Evolutionary conservation across 768 basidiomycete species (phyloP).

Genomic region (Serendipita sp.): DNA sequence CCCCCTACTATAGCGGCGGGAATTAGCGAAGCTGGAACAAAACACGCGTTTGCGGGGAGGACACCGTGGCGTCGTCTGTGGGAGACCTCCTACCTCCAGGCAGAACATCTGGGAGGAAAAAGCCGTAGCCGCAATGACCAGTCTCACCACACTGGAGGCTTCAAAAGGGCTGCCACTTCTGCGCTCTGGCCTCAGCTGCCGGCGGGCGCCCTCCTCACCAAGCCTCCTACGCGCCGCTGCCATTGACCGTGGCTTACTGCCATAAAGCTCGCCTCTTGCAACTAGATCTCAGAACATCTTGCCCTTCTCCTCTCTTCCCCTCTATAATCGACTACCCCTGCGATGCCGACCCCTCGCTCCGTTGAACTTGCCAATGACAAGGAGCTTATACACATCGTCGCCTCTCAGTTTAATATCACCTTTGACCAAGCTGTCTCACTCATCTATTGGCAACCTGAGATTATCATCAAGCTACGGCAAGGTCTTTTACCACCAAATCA

Average conservation of each 20-base stretch:
- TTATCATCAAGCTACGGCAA: background rate
- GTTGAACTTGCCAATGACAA: background rate
- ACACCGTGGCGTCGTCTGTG: background rate
- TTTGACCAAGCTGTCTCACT: background rate
- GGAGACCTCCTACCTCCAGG: background rate
- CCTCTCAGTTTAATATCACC: background rate
- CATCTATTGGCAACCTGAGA: constrained; percentile 3
- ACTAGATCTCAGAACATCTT: background rate
- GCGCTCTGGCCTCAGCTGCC: background rate
- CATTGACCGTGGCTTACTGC: too few relatives aligned
- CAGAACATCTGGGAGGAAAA: background rate
- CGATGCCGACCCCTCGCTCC: background rate
- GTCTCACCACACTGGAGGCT: background rate
- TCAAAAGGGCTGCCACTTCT: background rate
- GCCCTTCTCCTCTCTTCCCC: background rate
- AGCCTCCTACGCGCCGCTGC: too few relatives aligned
- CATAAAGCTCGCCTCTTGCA: too few relatives aligned
- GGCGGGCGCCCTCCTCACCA: too few relatives aligned
- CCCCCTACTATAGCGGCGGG: background rate
- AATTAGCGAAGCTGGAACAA: background rate
- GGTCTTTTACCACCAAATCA: background rate
- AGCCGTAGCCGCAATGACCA: background rate
- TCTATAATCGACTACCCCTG: background rate
- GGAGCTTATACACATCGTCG: background rate
- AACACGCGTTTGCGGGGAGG: background rate